A percentile compares a stretch with the other conserved stretches of the same genome.
These are phyloP conservation scores for Cudoniella acicularis DNA, from an alignment of 495 filamentous ascomycete species.

Conservation along the genomic window DNA sequence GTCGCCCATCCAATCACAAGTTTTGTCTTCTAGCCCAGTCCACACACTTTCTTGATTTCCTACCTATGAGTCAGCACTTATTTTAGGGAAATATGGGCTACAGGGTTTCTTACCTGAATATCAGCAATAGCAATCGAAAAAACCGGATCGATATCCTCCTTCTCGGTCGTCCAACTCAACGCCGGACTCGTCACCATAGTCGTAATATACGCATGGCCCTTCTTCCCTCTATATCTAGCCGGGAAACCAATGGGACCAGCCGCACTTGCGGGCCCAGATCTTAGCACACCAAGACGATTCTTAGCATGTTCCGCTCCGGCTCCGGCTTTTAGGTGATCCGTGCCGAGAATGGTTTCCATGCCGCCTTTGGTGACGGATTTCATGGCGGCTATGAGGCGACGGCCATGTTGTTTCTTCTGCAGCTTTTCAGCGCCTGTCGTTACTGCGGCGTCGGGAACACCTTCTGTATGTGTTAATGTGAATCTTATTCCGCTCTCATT, in stretches of 20 bases:
- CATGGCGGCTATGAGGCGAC: constrained; percentile 16
- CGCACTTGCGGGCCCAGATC: constrained; percentile 34
- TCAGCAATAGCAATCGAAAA: constrained; percentile 53
- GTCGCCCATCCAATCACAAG: constrained; percentile 79
- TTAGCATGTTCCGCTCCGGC: constrained; percentile 62
- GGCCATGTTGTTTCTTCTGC: constrained; percentile 16
- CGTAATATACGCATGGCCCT: constrained; percentile 67
- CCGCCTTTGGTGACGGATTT: constrained; percentile 24
- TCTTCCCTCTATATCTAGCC: constrained; percentile 63
- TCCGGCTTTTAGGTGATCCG: constrained; percentile 27
- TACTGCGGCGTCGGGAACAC: constrained; percentile 35
- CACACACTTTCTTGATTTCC: constrained; percentile 79
- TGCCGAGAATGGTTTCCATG: constrained; percentile 24
- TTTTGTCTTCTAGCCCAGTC: constrained; percentile 86
- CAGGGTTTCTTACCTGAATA: constrained; percentile 24
- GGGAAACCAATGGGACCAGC: constrained; percentile 75
- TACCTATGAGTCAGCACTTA: too few species aligned
- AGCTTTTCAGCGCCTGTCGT: not conserved
- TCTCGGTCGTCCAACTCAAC: constrained; percentile 50
- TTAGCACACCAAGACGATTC: constrained; percentile 68
- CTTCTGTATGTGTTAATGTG: constrained; percentile 22
- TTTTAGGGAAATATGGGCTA: not conserved
- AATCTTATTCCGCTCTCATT: not conserved
- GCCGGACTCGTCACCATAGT: constrained; percentile 56
- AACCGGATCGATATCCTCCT: constrained; percentile 48